Percentiles rank a stretch among this genome's conserved stretches.
phyloP scores from a whole-genome alignment of 2,329 filamentous ascomycete species.

The Triangularia verruculosa region DNA sequence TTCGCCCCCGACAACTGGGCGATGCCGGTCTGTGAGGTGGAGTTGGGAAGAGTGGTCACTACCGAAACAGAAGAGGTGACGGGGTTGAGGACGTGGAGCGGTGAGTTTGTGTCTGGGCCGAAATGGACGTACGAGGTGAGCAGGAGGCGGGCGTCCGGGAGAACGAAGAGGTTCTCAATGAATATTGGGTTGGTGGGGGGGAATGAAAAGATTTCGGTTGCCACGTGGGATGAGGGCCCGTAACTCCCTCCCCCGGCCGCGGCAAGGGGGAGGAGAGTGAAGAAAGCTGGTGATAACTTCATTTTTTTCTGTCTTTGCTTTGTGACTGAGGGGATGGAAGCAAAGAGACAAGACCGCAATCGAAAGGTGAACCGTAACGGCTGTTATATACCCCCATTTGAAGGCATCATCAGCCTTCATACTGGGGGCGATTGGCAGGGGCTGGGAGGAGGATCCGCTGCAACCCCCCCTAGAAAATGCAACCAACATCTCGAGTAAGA shows the following conservation, averaged over 20 bases:
- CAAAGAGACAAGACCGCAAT: neutral
- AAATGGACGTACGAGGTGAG: neutral
- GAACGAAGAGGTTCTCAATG: constrained; percentile 4
- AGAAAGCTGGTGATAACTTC: neutral
- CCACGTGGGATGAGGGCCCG: neutral
- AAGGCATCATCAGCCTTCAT: neutral
- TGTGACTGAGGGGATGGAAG: neutral
- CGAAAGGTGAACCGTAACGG: neutral
- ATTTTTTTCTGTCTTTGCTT: neutral
- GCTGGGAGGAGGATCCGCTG: neutral
- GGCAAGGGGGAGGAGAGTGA: neutral
- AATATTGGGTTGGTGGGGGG: constrained; percentile 4
- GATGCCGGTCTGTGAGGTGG: constrained; percentile 7
- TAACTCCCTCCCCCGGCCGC: neutral
- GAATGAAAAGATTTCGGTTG: constrained; percentile 6
- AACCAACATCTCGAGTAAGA: neutral
- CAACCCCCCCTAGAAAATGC: neutral
- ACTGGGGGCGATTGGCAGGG: neutral
- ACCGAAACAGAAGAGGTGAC: neutral
- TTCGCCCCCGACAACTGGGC: neutral
- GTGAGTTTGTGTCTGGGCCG: neutral
- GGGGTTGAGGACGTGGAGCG: constrained; percentile 2
- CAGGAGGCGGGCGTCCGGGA: constrained; percentile 5
- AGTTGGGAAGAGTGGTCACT: constrained; percentile 1
- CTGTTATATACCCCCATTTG: neutral